A percentile compares a stretch with the other conserved stretches of the same genome.
Evolutionary conservation across 2,329 filamentous ascomycete species (phyloP).

Genomic region (Penicillium sp.): DNA sequence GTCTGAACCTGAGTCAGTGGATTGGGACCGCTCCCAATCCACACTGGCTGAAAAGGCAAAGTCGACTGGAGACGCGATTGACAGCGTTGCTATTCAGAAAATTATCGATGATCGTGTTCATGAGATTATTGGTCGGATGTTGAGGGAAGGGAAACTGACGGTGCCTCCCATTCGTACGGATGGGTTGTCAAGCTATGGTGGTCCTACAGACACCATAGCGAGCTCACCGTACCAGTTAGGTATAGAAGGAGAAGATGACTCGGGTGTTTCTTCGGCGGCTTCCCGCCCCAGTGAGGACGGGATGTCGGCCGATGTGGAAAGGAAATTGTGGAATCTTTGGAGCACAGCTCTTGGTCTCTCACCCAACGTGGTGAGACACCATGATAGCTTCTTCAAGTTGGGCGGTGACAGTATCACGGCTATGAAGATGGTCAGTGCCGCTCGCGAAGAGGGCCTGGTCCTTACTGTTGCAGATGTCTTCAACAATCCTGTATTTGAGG

Average conservation of each 20-base stretch:
- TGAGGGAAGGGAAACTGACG: conserved; percentile 29
- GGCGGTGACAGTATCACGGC: conserved; percentile 44
- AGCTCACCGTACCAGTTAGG: conserved; percentile 20
- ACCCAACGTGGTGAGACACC: conserved; percentile 32
- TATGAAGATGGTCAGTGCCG: conserved; percentile 43
- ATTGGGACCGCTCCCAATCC: conserved; percentile 16
- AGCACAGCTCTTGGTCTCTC: conserved; percentile 37
- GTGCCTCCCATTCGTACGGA: conserved; percentile 18
- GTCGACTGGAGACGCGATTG: conserved; percentile 13
- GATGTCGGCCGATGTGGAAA: conserved; percentile 30
- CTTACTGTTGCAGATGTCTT: conserved; percentile 47
- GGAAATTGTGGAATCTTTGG: conserved; percentile 40
- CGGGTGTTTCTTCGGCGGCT: conserved; percentile 26
- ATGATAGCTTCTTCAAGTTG: conserved; percentile 45
- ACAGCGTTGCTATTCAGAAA: conserved; percentile 28
- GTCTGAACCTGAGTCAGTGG: conserved; percentile 1
- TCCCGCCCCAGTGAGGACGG: conserved; percentile 34
- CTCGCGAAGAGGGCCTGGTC: conserved; percentile 39
- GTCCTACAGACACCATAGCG: conserved; percentile 14
- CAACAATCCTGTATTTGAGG: conserved; percentile 41
- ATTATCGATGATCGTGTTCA: conserved; percentile 37
- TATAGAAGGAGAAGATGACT: conserved; percentile 20
- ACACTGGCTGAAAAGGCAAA: conserved; percentile 16
- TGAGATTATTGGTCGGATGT: conserved; percentile 34
- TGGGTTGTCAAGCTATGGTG: conserved; percentile 14